A percentile compares a stretch with the other conserved stretches of the same genome.
Evolutionary conservation across 2,329 filamentous ascomycete species (phyloP).

Genomic region (Coniella lustricola): DNA sequence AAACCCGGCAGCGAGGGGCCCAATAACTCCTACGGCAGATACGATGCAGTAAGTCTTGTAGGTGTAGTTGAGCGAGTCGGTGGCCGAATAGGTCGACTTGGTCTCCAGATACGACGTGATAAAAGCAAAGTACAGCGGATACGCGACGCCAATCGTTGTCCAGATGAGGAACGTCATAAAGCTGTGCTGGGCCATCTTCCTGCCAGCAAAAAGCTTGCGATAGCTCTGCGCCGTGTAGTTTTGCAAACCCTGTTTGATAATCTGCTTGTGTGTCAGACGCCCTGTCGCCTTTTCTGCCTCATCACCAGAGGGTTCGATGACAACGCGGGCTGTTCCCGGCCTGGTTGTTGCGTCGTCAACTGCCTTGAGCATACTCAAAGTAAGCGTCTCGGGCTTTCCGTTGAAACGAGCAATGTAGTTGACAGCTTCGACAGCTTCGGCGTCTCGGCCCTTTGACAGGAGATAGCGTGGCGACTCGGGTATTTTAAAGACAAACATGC

Average conservation of each 20-base stretch:
- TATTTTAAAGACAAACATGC: conserved; percentile 40
- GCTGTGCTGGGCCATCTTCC: conserved; percentile 28
- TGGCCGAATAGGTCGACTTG: conserved; percentile 25
- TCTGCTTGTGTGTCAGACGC: conserved; percentile 12
- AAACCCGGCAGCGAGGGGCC: conserved; percentile 34
- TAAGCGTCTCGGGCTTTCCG: conserved; percentile 28
- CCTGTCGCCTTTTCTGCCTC: background rate
- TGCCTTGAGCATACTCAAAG: conserved; percentile 29
- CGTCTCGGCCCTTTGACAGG: conserved; percentile 35
- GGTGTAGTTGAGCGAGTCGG: conserved; percentile 24
- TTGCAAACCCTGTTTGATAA: conserved; percentile 22
- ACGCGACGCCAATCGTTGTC: conserved; percentile 39
- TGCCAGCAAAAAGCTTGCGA: conserved; percentile 25
- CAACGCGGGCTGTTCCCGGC: background rate
- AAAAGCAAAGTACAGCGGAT: conserved; percentile 40
- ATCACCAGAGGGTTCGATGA: background rate
- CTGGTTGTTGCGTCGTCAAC: conserved; percentile 15
- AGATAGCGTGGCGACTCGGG: conserved; percentile 41
- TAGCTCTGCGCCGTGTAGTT: conserved; percentile 24
- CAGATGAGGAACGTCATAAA: conserved; percentile 34
- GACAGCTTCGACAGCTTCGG: conserved; percentile 39
- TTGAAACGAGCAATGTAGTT: conserved; percentile 38
- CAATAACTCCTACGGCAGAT: conserved; percentile 31
- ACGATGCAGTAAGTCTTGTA: conserved; percentile 31
- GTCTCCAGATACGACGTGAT: conserved; percentile 38